phyloP scores from a whole-genome alignment of 306 rosid species.

The Vigna trinervia region DNA sequence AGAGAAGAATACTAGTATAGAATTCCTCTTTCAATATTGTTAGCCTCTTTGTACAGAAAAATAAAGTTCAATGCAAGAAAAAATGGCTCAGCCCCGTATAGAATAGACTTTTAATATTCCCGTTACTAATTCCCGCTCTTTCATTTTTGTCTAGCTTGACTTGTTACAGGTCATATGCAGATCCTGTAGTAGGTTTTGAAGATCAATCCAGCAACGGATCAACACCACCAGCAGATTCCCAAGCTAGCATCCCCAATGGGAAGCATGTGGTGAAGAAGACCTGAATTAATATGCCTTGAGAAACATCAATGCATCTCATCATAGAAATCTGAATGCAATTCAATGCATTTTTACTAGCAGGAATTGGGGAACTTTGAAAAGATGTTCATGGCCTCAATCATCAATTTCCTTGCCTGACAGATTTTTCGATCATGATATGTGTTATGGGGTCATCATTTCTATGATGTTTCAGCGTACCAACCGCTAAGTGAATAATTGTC shows the following conservation, averaged over 20 bases:
- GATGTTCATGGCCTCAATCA: conserved; percentile 23
- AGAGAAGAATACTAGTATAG: background rate
- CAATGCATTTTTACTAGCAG: background rate
- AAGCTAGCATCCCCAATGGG: conserved; percentile 48
- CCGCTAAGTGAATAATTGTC: background rate
- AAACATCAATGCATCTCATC: conserved; percentile 32
- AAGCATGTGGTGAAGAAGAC: conserved; percentile 43
- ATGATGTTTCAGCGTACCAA: conserved; percentile 6
- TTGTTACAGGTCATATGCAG: conserved; percentile 47
- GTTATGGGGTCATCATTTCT: conserved; percentile 18
- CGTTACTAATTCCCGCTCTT: conserved; percentile 28
- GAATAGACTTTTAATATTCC: background rate
- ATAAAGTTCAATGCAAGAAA: background rate
- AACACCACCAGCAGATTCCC: conserved; percentile 45
- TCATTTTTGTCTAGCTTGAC: conserved; percentile 47
- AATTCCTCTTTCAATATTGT: background rate
- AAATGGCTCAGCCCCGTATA: background rate
- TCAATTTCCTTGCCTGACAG: conserved; percentile 16
- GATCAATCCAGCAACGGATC: conserved; percentile 51
- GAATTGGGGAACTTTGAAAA: conserved; percentile 25
- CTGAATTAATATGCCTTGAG: conserved; percentile 28
- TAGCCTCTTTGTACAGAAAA: background rate
- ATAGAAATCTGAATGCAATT: conserved; percentile 14
- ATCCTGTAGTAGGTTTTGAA: conserved; percentile 52
- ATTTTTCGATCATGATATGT: conserved; percentile 7